These are phyloP conservation scores for Fusarium keratoplasticum DNA, from an alignment of 2,329 filamentous ascomycete genomes.

Conservation along the genomic window DNA sequence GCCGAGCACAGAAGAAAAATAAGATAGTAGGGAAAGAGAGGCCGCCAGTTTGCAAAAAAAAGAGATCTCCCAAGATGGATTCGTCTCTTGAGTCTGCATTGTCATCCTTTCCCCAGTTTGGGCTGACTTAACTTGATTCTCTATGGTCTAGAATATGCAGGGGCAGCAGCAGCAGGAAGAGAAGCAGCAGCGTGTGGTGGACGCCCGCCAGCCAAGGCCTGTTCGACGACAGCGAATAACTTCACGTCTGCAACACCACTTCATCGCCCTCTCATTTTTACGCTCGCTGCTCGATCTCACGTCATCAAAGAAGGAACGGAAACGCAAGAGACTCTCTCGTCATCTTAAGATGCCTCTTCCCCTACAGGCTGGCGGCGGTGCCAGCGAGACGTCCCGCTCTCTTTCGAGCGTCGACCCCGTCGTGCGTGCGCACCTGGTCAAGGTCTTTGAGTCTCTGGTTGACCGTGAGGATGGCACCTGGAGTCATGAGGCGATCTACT, in stretches of 20 bases:
- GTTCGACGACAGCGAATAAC: constrained; percentile 35
- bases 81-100: neutral
- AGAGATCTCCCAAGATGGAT: neutral
- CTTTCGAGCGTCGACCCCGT: constrained; percentile 56
- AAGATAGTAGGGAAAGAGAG: neutral
- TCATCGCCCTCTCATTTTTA: constrained; percentile 33
- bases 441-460: constrained; percentile 60
- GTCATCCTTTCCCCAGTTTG: neutral
- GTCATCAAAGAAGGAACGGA: constrained; percentile 10
- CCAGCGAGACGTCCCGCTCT: constrained; percentile 54
- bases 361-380: constrained; percentile 60
- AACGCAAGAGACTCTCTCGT: neutral
- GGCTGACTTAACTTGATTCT: neutral
- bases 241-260: constrained; percentile 33
- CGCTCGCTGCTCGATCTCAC: constrained; percentile 21
- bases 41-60: neutral
- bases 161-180: constrained; percentile 5
- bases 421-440: constrained; percentile 57
- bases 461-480: constrained; percentile 55
- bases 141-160: constrained; percentile 30
- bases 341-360: constrained; percentile 8
- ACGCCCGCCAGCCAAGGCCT: constrained; percentile 7
- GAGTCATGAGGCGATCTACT: constrained; percentile 57
- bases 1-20: neutral
- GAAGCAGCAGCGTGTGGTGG: neutral